phyloP scores from a whole-genome alignment of 2,329 filamentous ascomycete genomes.

The Periconia digitata region DNA sequence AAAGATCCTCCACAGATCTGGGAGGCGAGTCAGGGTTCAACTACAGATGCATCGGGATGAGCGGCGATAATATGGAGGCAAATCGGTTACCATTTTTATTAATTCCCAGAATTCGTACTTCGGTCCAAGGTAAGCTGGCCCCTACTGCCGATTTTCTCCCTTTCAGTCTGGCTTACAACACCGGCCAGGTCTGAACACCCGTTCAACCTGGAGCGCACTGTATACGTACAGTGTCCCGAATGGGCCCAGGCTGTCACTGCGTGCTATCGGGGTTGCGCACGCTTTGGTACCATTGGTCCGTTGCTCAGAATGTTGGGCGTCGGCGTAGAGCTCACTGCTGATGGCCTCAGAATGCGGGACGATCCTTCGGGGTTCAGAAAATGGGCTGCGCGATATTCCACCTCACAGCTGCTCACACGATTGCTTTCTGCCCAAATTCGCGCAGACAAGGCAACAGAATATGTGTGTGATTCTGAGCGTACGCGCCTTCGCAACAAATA shows the following conservation, averaged over 20 bases:
- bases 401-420: not conserved
- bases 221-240: not conserved
- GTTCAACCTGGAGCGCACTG: not conserved
- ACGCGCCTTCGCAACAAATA: not conserved
- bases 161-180: not conserved
- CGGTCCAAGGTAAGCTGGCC: not conserved
- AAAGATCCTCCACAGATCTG: not conserved
- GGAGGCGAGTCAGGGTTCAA: not conserved
- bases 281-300: constrained; percentile 4
- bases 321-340: not conserved
- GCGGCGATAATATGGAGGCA: no score
- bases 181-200: not conserved
- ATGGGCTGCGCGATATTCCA: not conserved
- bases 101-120: no score
- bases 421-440: not conserved
- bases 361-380: constrained; percentile 11
- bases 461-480: not conserved
- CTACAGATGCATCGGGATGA: not conserved
- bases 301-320: not conserved
- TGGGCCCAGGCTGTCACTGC: not conserved
- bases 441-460: not conserved
- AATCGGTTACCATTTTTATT: no score
- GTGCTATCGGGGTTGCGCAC: not conserved
- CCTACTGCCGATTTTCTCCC: not conserved
- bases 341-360: constrained; percentile 10